A percentile compares a stretch with the other conserved stretches of the same genome.
Conservation (phyloP, 2,329 filamentous ascomycete species). For the Didymosphaeria variabile region DNA sequence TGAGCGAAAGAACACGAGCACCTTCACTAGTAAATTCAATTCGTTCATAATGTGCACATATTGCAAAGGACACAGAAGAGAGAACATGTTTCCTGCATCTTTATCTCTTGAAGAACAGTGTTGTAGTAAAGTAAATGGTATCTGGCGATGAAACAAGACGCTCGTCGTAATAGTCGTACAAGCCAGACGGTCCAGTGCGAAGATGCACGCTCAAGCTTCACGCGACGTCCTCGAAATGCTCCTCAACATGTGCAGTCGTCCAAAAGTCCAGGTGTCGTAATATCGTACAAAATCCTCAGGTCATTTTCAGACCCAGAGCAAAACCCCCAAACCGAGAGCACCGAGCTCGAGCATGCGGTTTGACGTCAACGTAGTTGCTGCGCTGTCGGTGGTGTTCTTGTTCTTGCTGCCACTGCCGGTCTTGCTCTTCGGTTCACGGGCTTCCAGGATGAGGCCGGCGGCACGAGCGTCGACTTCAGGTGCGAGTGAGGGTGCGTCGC, state of each 20-base stretch:
- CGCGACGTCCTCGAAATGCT: too few relatives aligned
- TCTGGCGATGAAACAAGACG: too few relatives aligned
- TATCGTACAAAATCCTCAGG: neutral
- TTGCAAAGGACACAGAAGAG: too few relatives aligned
- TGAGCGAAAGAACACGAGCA: too few relatives aligned
- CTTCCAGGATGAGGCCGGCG: conserved; percentile 29
- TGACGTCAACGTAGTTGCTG: conserved; percentile 30
- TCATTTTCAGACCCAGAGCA: conserved; percentile 29
- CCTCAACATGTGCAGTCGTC: neutral
- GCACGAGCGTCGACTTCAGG: conserved; percentile 25
- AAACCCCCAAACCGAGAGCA: conserved; percentile 37
- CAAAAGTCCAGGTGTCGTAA: neutral
- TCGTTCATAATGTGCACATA: too few relatives aligned
- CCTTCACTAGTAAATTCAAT: too few relatives aligned
- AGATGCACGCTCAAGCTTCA: too few relatives aligned
- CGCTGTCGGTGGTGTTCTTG: conserved; percentile 22
- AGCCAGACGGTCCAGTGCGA: too few relatives aligned
- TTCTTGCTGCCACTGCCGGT: conserved; percentile 14
- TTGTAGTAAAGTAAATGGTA: too few relatives aligned
- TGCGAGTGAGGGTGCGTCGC: conserved; percentile 12
- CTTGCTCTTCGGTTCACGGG: conserved; percentile 28
- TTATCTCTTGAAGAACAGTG: too few relatives aligned
- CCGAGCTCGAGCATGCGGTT: conserved; percentile 35
- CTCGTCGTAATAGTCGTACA: too few relatives aligned
- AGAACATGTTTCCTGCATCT: too few relatives aligned